These are phyloP conservation scores for Phialemoniopsis sp. DNA, from an alignment of 2,329 filamentous ascomycete genomes.

Conservation along the genomic window DNA sequence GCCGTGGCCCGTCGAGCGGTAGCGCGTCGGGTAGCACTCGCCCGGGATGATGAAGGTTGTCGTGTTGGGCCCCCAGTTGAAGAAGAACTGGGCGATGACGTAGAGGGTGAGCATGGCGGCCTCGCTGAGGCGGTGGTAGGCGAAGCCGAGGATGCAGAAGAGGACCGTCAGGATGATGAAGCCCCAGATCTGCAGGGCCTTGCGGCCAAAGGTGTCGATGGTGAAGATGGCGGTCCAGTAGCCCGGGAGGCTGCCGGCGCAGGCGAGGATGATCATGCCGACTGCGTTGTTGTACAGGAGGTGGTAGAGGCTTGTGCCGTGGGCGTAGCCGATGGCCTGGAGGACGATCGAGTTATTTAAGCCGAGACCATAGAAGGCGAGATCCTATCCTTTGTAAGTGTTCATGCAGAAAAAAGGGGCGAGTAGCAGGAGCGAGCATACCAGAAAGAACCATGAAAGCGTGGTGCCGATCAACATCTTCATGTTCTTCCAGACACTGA, in stretches of 20 bases:
- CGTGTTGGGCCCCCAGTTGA: conserved; percentile 63
- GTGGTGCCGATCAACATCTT: conserved; percentile 73
- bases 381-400: conserved; percentile 39
- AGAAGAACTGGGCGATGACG: conserved; percentile 61
- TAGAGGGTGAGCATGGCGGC: conserved; percentile 55
- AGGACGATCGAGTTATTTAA: conserved; percentile 75
- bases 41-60: conserved; percentile 63
- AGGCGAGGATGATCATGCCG: conserved; percentile 73
- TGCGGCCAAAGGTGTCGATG: conserved; percentile 73
- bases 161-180: conserved; percentile 58
- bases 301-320: conserved; percentile 60
- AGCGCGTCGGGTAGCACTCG: conserved; percentile 62
- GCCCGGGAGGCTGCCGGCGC: conserved; percentile 73
- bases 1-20: conserved; percentile 59
- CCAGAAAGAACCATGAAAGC: conserved; percentile 76
- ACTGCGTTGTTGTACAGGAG: conserved; percentile 69
- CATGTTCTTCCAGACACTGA: conserved; percentile 63
- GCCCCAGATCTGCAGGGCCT: conserved; percentile 66
- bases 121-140: conserved; percentile 43
- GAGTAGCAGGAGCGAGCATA: conserved; percentile 15
- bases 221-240: conserved; percentile 74
- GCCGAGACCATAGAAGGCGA: conserved; percentile 65
- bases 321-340: conserved; percentile 66
- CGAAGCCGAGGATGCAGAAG: conserved; percentile 61
- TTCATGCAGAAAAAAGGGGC: not conserved